These are phyloP conservation scores for Colletotrichum sp. DNA, from an alignment of 2,329 filamentous ascomycete genomes.

Conservation along the genomic window DNA sequence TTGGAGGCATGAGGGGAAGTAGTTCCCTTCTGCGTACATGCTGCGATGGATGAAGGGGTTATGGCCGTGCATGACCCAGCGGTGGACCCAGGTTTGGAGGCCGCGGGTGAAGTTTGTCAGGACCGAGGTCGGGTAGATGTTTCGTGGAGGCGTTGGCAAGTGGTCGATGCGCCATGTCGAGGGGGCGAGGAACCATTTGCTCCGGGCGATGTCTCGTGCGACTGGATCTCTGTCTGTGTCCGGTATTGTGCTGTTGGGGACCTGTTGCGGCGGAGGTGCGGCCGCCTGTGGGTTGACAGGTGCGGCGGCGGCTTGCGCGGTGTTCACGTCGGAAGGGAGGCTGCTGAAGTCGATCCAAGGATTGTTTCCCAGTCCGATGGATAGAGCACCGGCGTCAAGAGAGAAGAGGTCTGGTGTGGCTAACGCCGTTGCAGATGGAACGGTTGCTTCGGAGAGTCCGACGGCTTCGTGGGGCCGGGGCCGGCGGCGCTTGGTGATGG, in stretches of 20 bases:
- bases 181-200: conserved; percentile 24
- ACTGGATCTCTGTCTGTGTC: background rate
- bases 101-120: conserved; percentile 29
- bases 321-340: background rate
- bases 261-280: background rate
- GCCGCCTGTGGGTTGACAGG: background rate
- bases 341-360: background rate
- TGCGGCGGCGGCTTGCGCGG: background rate
- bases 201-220: background rate
- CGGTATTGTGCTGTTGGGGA: background rate
- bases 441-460: background rate
- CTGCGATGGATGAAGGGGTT: conserved; percentile 30
- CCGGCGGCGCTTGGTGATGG: background rate
- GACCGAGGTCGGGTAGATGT: conserved; percentile 5
- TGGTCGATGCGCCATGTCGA: conserved; percentile 23
- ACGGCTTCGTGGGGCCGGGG: background rate
- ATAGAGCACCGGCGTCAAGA: background rate
- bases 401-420: background rate
- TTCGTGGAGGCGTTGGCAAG: background rate
- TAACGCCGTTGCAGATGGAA: background rate
- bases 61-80: conserved; percentile 28
- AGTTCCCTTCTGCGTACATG: conserved; percentile 23
- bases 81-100: conserved; percentile 26
- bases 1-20: conserved; percentile 27
- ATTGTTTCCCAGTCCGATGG: background rate